Evolutionary conservation across 2,329 filamentous ascomycete genomes (phyloP).

Genomic region (Didymella pomorum): DNA sequence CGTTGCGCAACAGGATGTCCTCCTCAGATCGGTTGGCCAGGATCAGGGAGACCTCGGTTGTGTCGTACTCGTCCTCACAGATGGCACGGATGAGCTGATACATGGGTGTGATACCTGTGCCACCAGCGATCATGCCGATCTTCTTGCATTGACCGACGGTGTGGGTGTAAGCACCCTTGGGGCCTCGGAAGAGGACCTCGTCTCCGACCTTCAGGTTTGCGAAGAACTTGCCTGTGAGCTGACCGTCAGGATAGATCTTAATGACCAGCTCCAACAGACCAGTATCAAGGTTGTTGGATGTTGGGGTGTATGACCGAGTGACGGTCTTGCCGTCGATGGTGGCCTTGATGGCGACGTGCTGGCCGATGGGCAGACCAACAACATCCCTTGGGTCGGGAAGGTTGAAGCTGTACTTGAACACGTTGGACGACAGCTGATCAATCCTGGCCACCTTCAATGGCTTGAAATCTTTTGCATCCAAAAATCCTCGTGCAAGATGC

Average conservation of each 20-base stretch:
- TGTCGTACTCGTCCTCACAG: conserved; percentile 67
- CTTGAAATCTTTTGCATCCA: conserved; percentile 60
- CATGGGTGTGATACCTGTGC: conserved; percentile 64
- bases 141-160: conserved; percentile 44
- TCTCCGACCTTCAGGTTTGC: conserved; percentile 59
- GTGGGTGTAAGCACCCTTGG: conserved; percentile 66
- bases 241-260: conserved; percentile 61
- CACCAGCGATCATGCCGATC: conserved; percentile 65
- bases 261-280: conserved; percentile 62
- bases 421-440: conserved; percentile 28
- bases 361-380: conserved; percentile 47
- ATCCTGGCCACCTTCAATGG: conserved; percentile 53
- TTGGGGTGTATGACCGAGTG: conserved; percentile 40
- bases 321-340: conserved; percentile 69
- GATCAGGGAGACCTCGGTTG: conserved; percentile 64
- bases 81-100: conserved; percentile 70
- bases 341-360: conserved; percentile 54
- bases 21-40: conserved; percentile 67
- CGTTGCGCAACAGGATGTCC: conserved; percentile 66
- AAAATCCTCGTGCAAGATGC: conserved; percentile 52
- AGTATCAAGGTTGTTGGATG: conserved; percentile 66
- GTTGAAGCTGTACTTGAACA: conserved; percentile 37
- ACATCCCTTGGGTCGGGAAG: conserved; percentile 32
- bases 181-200: conserved; percentile 61
- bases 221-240: conserved; percentile 60